Percentiles rank a stretch among this genome's conserved stretches.
Conservation (phyloP, 495 filamentous ascomycete species). For the Hyaloscypha variabilis region DNA sequence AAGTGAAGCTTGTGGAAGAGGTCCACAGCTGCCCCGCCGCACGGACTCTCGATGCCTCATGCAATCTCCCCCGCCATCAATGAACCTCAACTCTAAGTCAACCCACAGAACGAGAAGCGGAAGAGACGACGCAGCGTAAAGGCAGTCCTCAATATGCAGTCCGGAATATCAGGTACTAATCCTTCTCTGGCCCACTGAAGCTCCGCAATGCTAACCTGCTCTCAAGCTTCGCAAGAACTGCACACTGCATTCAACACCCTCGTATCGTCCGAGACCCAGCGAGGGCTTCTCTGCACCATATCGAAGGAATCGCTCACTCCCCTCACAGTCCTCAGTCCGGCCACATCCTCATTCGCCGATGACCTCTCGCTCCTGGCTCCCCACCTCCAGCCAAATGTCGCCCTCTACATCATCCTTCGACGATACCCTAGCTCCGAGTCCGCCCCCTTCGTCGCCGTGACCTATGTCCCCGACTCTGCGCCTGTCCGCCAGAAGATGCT, state of each 20-base stretch:
- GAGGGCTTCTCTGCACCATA: slow-evolving; percentile 84
- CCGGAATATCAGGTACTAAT: slow-evolving; percentile 74
- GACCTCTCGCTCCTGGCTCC: slow-evolving; percentile 60
- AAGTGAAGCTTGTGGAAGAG: background rate
- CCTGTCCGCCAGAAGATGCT: slow-evolving; percentile 95
- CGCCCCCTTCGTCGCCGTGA: slow-evolving; percentile 70
- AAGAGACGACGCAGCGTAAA: background rate
- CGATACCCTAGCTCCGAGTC: slow-evolving; percentile 52
- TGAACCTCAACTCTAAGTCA: slow-evolving; percentile 1
- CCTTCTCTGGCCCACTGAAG: background rate
- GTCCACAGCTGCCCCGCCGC: slow-evolving; percentile 15
- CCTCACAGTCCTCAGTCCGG: slow-evolving; percentile 54
- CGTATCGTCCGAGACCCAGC: slow-evolving; percentile 61
- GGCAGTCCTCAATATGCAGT: slow-evolving; percentile 66
- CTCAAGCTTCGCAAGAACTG: slow-evolving; percentile 81
- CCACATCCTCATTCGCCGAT: slow-evolving; percentile 59
- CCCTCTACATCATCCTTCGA: slow-evolving; percentile 85
- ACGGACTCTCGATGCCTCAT: slow-evolving; percentile 7
- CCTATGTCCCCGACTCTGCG: slow-evolving; percentile 88
- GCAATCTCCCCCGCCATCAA: slow-evolving; percentile 18
- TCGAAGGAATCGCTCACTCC: slow-evolving; percentile 73
- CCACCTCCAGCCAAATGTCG: slow-evolving; percentile 70
- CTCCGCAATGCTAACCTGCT: background rate
- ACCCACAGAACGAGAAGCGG: background rate
- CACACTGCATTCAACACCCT: slow-evolving; percentile 78